Conservation (phyloP, 108 stramenopile species). For the Pseudonitzschia delicatissima region DNA sequence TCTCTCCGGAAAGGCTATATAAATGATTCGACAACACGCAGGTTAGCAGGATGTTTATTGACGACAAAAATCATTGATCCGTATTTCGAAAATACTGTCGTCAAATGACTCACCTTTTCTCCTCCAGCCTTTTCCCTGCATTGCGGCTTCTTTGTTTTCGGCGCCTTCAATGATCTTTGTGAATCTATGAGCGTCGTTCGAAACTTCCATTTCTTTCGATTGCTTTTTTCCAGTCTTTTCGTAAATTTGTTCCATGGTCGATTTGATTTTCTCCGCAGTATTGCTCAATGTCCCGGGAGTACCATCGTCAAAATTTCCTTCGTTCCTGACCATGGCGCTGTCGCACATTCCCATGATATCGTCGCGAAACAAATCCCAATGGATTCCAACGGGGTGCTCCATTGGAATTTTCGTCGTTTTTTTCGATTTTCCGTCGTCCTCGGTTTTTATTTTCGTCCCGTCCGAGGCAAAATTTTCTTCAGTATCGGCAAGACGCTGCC, state of each 20-base stretch:
- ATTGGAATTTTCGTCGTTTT: constrained; percentile 31
- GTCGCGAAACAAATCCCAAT: constrained; percentile 69
- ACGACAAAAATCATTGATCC: background rate
- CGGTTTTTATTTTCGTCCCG: background rate
- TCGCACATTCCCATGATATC: constrained; percentile 77
- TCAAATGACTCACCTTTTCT: constrained; percentile 22
- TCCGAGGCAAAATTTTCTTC: constrained; percentile 19
- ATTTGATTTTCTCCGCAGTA: constrained; percentile 60
- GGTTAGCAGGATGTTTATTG: too few species aligned
- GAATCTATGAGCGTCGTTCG: constrained; percentile 57
- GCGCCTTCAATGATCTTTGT: constrained; percentile 36
- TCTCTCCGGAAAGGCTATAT: constrained; percentile 72
- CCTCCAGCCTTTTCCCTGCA: constrained; percentile 63
- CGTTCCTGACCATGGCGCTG: constrained; percentile 50
- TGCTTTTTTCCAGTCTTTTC: constrained; percentile 55
- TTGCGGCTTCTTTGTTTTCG: constrained; percentile 67
- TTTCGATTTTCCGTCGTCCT: background rate
- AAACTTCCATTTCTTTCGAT: constrained; percentile 50
- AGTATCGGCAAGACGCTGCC: constrained; percentile 34
- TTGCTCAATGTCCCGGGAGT: constrained; percentile 49
- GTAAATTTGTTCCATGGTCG: constrained; percentile 60
- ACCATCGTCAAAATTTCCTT: constrained; percentile 25
- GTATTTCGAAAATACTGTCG: background rate
- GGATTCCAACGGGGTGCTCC: constrained; percentile 59
- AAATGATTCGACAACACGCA: background rate